phyloP scores from a whole-genome alignment of 1,284 basidiomycete genomes.

The Moesziomyces sp. region DNA sequence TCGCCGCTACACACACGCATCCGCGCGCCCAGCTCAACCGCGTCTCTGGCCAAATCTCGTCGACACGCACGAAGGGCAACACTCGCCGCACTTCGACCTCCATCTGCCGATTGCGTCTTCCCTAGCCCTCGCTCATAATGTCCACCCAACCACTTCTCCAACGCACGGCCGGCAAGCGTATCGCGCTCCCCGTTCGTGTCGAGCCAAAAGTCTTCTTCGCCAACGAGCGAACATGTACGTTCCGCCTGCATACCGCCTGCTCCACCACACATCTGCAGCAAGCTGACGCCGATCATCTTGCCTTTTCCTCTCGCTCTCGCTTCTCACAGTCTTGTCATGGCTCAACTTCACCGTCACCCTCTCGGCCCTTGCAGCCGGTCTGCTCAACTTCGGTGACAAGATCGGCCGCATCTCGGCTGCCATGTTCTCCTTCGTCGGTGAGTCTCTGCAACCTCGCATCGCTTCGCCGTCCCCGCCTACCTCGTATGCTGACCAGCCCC shows the following conservation, averaged over 20 bases:
- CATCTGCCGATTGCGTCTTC: background rate
- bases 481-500: background rate
- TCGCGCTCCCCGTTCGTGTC: conserved; percentile 66
- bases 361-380: conserved; percentile 65
- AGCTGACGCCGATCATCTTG: conserved; percentile 1
- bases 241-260: background rate
- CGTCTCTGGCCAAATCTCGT: background rate
- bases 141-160: conserved; percentile 98
- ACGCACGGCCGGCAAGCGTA: conserved; percentile 77
- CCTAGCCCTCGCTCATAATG: conserved; percentile 72
- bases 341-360: conserved; percentile 68
- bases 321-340: conserved; percentile 65
- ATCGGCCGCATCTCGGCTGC: conserved; percentile 90
- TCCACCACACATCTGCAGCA: conserved; percentile 1
- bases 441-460: conserved; percentile 64
- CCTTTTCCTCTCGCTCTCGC: background rate
- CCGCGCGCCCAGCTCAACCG: background rate
- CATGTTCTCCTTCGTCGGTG: conserved; percentile 90
- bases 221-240: conserved; percentile 66
- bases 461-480: background rate
- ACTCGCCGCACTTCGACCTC: background rate
- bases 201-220: conserved; percentile 68
- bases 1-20: background rate
- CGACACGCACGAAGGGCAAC: background rate
- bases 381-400: conserved; percentile 68